Evolutionary conservation across 768 basidiomycete species (phyloP).

Genomic region (Trametes punicea): DNA sequence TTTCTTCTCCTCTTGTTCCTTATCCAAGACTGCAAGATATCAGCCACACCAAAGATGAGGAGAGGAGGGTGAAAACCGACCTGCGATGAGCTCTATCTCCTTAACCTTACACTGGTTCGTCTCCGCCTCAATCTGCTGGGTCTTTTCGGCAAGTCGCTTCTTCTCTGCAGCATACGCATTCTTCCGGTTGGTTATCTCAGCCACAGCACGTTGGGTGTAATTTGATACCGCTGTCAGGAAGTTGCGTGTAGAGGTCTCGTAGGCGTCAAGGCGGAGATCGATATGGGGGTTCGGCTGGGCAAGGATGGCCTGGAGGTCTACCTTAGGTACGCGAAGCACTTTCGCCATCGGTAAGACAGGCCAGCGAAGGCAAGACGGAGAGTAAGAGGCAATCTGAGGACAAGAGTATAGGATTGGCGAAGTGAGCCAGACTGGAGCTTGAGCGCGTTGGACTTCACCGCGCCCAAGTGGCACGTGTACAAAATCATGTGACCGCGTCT

Average conservation of each 20-base stretch:
- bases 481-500: too few relatives aligned
- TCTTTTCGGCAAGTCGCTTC: slow-evolving; percentile 61
- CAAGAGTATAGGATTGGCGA: too few relatives aligned
- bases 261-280: slow-evolving; percentile 58
- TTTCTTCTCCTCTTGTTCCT: slow-evolving; percentile 70
- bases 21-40: slow-evolving; percentile 48
- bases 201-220: slow-evolving; percentile 70
- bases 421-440: too few relatives aligned
- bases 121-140: slow-evolving; percentile 59
- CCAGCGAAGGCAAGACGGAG: neutral
- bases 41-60: neutral
- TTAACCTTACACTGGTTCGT: slow-evolving; percentile 71
- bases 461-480: too few relatives aligned
- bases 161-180: slow-evolving; percentile 58
- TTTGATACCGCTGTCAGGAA: slow-evolving; percentile 69
- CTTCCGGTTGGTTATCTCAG: slow-evolving; percentile 66
- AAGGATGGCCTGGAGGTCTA: slow-evolving; percentile 60
- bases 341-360: slow-evolving; percentile 18
- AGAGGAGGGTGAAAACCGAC: slow-evolving; percentile 47
- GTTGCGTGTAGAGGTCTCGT: slow-evolving; percentile 63
- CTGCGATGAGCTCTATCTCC: slow-evolving; percentile 75
- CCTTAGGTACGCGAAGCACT: slow-evolving; percentile 40
- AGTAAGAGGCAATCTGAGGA: too few relatives aligned
- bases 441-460: too few relatives aligned
- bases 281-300: slow-evolving; percentile 52